Percentiles rank a stretch among this genome's conserved stretches.
These are phyloP conservation scores for Collariella sp. DNA, from an alignment of 495 filamentous ascomycete species.

Conservation along the genomic window DNA sequence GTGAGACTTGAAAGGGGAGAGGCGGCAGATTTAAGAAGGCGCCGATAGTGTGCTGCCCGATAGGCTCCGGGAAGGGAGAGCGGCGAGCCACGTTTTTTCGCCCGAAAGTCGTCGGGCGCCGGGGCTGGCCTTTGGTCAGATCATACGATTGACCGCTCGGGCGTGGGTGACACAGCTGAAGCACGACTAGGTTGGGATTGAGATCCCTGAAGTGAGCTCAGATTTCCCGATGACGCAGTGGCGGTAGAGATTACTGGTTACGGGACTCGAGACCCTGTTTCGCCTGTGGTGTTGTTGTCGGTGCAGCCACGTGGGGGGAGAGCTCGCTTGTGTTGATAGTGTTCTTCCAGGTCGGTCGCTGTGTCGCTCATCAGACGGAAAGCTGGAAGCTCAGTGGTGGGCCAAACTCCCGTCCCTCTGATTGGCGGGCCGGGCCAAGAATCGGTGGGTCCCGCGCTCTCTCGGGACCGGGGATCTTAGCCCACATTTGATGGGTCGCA, in stretches of 20 bases:
- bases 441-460: background rate
- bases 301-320: background rate
- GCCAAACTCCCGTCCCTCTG: too few species aligned
- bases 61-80: background rate
- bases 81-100: background rate
- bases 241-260: background rate
- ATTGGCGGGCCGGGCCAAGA: background rate
- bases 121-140: too few species aligned
- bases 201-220: background rate
- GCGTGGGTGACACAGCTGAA: background rate
- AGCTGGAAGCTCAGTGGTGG: too few species aligned
- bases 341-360: too few species aligned
- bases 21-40: too few species aligned
- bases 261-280: background rate
- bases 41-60: too few species aligned
- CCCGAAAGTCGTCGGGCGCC: background rate
- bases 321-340: background rate
- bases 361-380: too few species aligned
- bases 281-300: background rate
- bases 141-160: background rate
- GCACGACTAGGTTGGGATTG: background rate
- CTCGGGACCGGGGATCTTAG: too few species aligned
- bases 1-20: too few species aligned
- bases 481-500: background rate
- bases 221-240: background rate